A percentile compares a stretch with the other conserved stretches of the same genome.
These are phyloP conservation scores for Rhododendron henanense DNA, from an alignment of 148 eudicot species.

Conservation along the genomic window DNA sequence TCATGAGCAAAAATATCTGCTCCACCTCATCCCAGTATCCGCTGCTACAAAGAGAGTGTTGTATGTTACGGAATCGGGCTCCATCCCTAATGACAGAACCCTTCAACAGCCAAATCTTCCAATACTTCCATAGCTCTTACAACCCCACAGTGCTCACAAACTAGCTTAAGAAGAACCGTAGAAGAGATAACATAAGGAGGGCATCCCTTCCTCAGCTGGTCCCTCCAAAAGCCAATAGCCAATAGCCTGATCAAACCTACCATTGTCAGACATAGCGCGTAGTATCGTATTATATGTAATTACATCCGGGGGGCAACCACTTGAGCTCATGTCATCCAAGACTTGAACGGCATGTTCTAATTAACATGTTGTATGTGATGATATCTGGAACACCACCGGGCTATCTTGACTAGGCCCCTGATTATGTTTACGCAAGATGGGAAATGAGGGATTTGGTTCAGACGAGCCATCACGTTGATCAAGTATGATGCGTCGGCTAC, in stretches of 20 bases:
- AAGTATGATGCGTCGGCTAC: conserved; percentile 56
- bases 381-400: conserved; percentile 82
- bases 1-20: conserved; percentile 61
- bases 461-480: conserved; percentile 70
- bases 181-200: conserved; percentile 64
- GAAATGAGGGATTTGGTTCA: conserved; percentile 75
- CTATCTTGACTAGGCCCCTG: conserved; percentile 57
- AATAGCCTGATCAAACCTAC: conserved; percentile 50
- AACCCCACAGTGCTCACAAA: conserved; percentile 57
- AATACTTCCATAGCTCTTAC: conserved; percentile 51
- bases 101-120: conserved; percentile 73
- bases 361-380: conserved; percentile 80
- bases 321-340: conserved; percentile 66
- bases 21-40: conserved; percentile 64
- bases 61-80: conserved; percentile 64
- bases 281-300: conserved; percentile 72
- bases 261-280: conserved; percentile 46
- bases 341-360: conserved; percentile 47
- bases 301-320: conserved; percentile 79
- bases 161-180: conserved; percentile 54
- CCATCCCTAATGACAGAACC: conserved; percentile 68
- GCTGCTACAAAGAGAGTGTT: conserved; percentile 61
- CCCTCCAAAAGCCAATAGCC: conserved; percentile 68
- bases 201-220: conserved; percentile 73
- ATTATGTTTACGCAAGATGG: conserved; percentile 70